Percentiles rank a stretch among this genome's conserved stretches.
phyloP scores from a whole-genome alignment of 768 basidiomycete genomes.

The Chalciporus sphaerocephalus region DNA sequence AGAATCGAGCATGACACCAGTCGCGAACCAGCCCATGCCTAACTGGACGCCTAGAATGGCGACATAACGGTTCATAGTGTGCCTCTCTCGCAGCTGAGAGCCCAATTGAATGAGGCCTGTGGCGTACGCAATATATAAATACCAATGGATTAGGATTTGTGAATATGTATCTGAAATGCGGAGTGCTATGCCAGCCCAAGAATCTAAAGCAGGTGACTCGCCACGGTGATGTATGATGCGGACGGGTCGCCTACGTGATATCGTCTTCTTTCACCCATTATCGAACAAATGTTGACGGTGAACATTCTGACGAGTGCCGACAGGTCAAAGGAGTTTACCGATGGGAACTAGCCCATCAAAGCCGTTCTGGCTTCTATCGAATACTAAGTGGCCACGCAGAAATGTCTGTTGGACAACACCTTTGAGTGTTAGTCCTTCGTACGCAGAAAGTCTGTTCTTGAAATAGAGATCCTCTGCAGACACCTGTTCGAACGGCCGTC shows the following conservation, averaged over 20 bases:
- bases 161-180: no score
- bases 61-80: constrained; percentile 1
- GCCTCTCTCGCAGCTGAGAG: no score
- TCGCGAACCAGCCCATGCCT: constrained; percentile 29
- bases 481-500: constrained; percentile 46
- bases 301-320: no score
- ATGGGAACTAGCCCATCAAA: constrained; percentile 33
- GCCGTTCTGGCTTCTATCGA: constrained; percentile 39
- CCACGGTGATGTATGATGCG: no score
- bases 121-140: no score
- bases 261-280: no score
- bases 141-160: no score
- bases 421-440: constrained; percentile 64
- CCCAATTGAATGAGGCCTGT: no score
- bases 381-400: constrained; percentile 74
- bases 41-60: constrained; percentile 18
- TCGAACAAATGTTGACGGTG: no score
- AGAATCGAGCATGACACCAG: constrained; percentile 20
- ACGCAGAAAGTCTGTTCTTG: constrained; percentile 94
- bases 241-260: no score
- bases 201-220: no score
- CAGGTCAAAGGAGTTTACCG: constrained; percentile 41
- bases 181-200: no score
- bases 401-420: constrained; percentile 77
- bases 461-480: constrained; percentile 70